phyloP scores from a whole-genome alignment of 257 asterid genomes.

The Nicotiana tomentosiformis region DNA sequence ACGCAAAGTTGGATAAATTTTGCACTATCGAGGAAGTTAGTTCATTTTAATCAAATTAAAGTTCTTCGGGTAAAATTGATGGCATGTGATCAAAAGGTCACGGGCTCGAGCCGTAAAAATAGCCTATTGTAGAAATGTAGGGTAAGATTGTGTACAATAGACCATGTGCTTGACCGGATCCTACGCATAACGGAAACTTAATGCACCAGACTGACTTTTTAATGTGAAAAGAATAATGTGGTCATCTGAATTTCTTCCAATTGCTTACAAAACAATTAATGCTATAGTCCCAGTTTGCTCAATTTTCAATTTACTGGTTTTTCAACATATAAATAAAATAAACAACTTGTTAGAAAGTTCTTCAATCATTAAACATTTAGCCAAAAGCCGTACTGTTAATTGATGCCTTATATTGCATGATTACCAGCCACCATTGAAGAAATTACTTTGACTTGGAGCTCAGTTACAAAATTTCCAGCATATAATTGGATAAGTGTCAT shows the following conservation, averaged over 20 bases:
- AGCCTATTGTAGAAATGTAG: too few relatives aligned
- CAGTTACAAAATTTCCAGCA: constrained; percentile 5
- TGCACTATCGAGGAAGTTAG: too few relatives aligned
- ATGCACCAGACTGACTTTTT: accelerated
- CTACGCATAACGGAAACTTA: accelerated
- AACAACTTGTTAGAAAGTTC: background rate
- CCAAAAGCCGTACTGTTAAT: background rate
- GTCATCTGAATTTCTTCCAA: background rate
- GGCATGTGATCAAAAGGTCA: too few relatives aligned
- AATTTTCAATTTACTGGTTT: background rate
- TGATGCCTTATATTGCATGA: background rate
- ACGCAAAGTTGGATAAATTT: too few relatives aligned
- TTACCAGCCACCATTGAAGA: background rate
- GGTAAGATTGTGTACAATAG: too few relatives aligned
- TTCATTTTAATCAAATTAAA: too few relatives aligned
- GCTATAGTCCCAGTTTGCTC: background rate
- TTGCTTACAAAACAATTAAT: background rate
- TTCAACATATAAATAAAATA: background rate
- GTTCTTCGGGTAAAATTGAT: too few relatives aligned
- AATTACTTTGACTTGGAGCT: constrained; percentile 2
- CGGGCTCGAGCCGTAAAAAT: too few relatives aligned
- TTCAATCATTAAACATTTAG: background rate
- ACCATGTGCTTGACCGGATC: too few relatives aligned
- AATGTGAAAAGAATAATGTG: background rate
- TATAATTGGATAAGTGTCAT: background rate